These are phyloP conservation scores for Wallacemonas collosoma DNA, from an alignment of 208 protist genomes.

Conservation along the genomic window DNA sequence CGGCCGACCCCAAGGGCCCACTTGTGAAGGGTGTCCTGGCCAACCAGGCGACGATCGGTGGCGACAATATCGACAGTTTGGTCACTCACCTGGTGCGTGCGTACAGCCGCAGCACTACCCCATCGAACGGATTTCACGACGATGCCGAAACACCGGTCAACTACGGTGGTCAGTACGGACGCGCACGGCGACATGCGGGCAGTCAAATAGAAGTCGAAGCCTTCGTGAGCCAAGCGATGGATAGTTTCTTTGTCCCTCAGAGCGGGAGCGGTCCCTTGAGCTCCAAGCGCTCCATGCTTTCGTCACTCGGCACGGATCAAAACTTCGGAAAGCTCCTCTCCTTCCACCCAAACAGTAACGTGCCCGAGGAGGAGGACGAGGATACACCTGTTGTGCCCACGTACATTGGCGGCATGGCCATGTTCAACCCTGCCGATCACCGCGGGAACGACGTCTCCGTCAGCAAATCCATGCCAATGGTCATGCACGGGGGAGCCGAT, in stretches of 20 bases:
- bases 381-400: constrained; percentile 32
- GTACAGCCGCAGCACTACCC: constrained; percentile 28
- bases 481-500: constrained; percentile 3
- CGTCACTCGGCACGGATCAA: constrained; percentile 37
- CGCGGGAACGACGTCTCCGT: constrained; percentile 30
- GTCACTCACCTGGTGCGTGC: constrained; percentile 34
- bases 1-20: constrained; percentile 23
- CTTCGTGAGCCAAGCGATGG: constrained; percentile 51
- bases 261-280: constrained; percentile 15
- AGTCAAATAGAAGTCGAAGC: constrained; percentile 29
- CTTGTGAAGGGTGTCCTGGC: constrained; percentile 24
- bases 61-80: constrained; percentile 41
- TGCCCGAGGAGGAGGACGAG: constrained; percentile 22
- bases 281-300: constrained; percentile 42
- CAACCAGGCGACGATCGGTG: constrained; percentile 6
- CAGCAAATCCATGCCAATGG: constrained; percentile 36
- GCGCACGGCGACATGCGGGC: background rate
- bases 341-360: constrained; percentile 36
- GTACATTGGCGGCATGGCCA: constrained; percentile 40
- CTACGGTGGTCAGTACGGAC: constrained; percentile 26
- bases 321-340: constrained; percentile 42
- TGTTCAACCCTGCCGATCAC: constrained; percentile 34
- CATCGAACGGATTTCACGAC: constrained; percentile 17
- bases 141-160: constrained; percentile 25
- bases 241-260: constrained; percentile 26